Evolutionary conservation across 352 stramenopile genomes (phyloP), one percentile per base, ranked within the genome.

Genomic region (Pythium sukuiense): DNA sequence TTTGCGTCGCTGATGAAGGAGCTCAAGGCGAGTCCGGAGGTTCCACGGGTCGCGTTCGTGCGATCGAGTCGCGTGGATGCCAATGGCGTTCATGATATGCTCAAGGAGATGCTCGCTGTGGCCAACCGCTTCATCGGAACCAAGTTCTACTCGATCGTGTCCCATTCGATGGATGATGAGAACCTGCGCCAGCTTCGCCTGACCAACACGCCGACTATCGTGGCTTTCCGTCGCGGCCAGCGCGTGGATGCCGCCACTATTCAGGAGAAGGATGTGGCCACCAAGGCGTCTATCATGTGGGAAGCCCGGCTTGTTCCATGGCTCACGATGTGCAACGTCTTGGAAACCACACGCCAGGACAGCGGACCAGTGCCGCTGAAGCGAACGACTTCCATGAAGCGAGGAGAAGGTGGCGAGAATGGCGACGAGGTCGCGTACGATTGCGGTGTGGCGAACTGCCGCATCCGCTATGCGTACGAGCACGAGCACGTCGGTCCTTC

Each of bases 401-500:
- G 35, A 3, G 55, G 55, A 14, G 53, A 57, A 20, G 14, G 6
- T 12, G 37, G 41, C 1, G 29, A 59, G 48, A 29, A 63, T 64
- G 57, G 43, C 14, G 81, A 87, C 24, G 67, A 45, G 18, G 35
- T 56, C 41, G 78, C 71, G 41, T 89, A 81, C 33, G 83, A 91
- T 67, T 91, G 83, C 59, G 83, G 83, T 27, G 70, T 88, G 16
- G 67, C 78, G 3, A 59, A 68, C 65, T 91, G 83, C 48, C 83
- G 83, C 50, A 81, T 91, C 32, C 80, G 83, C 18, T 91, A 78
- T 59, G 67, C 72, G 49, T 91, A 85, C 64, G 72, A 88, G 52
- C 83, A 91, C 59, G 83, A 91, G 54, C 83, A 91, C 63, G 80
- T 91, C 16, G 83, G 80, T 3, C 70, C 83, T 11, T 87, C 83